Evolutionary conservation across 208 protist species (phyloP).

Genomic region (Leishmania gerbilli): DNA sequence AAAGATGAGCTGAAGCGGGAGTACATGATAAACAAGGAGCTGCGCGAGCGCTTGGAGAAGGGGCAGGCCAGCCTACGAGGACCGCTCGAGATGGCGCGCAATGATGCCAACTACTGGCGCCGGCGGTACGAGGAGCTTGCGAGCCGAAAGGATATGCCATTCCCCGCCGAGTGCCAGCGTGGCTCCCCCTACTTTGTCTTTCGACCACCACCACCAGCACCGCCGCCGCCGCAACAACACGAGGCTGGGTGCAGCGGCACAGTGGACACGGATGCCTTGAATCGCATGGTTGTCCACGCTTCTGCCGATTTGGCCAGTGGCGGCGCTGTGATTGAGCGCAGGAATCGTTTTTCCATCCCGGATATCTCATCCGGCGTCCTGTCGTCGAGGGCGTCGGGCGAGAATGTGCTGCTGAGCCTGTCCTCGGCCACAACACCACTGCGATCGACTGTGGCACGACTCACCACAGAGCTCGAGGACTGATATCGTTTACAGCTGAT

Average conservation of each 20-base stretch:
- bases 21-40: constrained; percentile 42
- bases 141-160: neutral
- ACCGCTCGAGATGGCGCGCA: constrained; percentile 48
- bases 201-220: neutral
- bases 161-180: constrained; percentile 14
- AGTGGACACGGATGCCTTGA: neutral
- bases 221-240: neutral
- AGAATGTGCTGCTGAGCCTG: constrained; percentile 28
- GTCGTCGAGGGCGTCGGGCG: constrained; percentile 29
- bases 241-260: neutral
- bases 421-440: constrained; percentile 23
- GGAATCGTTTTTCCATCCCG: constrained; percentile 7
- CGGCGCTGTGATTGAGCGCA: neutral
- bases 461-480: neutral
- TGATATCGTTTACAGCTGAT: neutral
- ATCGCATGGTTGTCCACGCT: neutral
- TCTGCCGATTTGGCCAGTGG: neutral
- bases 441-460: neutral
- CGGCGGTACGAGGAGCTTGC: constrained; percentile 64
- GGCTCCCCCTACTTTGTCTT: constrained; percentile 22
- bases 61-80: constrained; percentile 39
- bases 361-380: constrained; percentile 1
- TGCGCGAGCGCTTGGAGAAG: constrained; percentile 50
- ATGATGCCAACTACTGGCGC: constrained; percentile 72
- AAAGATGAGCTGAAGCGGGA: constrained; percentile 66